These are phyloP conservation scores for Mycena olivaceomarginata DNA, from an alignment of 768 basidiomycete species.

Conservation along the genomic window DNA sequence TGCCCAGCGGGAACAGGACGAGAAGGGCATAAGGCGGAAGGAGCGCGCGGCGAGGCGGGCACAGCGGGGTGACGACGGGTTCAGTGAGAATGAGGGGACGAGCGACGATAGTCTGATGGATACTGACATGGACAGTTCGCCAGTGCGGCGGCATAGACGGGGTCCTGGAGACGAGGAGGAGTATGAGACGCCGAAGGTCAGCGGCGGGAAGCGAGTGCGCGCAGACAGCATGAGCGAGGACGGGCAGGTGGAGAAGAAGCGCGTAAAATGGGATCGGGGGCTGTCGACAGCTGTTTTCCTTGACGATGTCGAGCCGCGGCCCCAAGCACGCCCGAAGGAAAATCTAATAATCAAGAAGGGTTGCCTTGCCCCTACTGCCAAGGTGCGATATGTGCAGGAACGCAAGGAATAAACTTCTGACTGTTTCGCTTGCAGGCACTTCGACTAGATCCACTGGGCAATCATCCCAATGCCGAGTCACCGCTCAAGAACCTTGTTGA, in stretches of 20 bases:
- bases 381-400: slow-evolving; percentile 66
- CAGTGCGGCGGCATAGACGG: slow-evolving; percentile 66
- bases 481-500: slow-evolving; percentile 75
- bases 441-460: slow-evolving; percentile 83
- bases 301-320: slow-evolving; percentile 76
- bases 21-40: slow-evolving; percentile 70
- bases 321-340: slow-evolving; percentile 64
- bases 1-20: slow-evolving; percentile 80
- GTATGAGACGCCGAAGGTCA: slow-evolving; percentile 79
- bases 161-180: slow-evolving; percentile 91
- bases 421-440: slow-evolving; percentile 63
- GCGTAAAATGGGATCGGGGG: slow-evolving; percentile 88
- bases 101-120: slow-evolving; percentile 54
- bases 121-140: slow-evolving; percentile 47
- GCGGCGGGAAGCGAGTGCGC: slow-evolving; percentile 61
- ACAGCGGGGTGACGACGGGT: slow-evolving; percentile 62
- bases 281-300: slow-evolving; percentile 77
- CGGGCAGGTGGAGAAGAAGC: slow-evolving; percentile 62
- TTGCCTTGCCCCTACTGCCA: slow-evolving; percentile 80
- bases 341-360: slow-evolving; percentile 68
- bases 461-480: slow-evolving; percentile 74
- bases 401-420: slow-evolving; percentile 27
- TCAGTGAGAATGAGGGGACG: slow-evolving; percentile 49
- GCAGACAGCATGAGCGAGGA: slow-evolving; percentile 57
- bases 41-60: slow-evolving; percentile 79